A percentile compares a stretch with the other conserved stretches of the same genome.
phyloP scores from a whole-genome alignment of 352 stramenopile species.

The Peronospora tabacina region DNA sequence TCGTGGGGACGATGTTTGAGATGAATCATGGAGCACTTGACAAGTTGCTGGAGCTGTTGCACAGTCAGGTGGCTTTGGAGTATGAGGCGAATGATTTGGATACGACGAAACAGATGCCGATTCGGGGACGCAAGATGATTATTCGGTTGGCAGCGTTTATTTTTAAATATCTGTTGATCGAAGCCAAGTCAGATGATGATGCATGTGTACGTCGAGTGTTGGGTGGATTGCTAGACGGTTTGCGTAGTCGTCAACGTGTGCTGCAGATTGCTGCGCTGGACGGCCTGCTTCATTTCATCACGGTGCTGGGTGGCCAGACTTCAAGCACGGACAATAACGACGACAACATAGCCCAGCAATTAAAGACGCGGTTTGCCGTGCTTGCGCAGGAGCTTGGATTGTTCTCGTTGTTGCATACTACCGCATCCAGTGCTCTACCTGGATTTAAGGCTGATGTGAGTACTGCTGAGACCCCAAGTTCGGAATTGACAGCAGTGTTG shows the following conservation, averaged over 20 bases:
- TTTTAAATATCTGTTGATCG: conserved; percentile 64
- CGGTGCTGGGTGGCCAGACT: conserved; percentile 26
- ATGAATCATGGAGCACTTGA: conserved; percentile 20
- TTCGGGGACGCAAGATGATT: conserved; percentile 48
- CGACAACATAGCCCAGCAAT: conserved; percentile 17
- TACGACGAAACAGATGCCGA: conserved; percentile 20
- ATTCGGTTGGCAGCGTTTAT: conserved; percentile 67
- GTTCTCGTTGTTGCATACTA: conserved; percentile 66
- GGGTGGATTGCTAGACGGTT: conserved; percentile 52
- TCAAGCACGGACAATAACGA: conserved; percentile 13
- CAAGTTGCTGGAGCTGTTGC: conserved; percentile 34
- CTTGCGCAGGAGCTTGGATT: conserved; percentile 64
- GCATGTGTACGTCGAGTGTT: conserved; percentile 46
- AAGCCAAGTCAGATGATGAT: conserved; percentile 35
- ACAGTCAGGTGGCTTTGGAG: conserved; percentile 44
- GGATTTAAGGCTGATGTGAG: conserved; percentile 7
- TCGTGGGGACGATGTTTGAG: conserved; percentile 30
- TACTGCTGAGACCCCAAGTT: conserved; percentile 5
- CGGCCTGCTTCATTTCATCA: conserved; percentile 67
- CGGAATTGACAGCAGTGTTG: conserved; percentile 37
- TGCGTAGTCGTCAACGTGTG: conserved; percentile 52
- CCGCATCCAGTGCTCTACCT: conserved; percentile 42
- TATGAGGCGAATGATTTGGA: conserved; percentile 27
- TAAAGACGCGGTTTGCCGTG: conserved; percentile 41
- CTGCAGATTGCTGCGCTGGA: conserved; percentile 70